Evolutionary conservation across 1,139 yeast species (phyloP), one percentile per base, ranked within the genome.

Genomic region (Debaryomyces udenii): DNA sequence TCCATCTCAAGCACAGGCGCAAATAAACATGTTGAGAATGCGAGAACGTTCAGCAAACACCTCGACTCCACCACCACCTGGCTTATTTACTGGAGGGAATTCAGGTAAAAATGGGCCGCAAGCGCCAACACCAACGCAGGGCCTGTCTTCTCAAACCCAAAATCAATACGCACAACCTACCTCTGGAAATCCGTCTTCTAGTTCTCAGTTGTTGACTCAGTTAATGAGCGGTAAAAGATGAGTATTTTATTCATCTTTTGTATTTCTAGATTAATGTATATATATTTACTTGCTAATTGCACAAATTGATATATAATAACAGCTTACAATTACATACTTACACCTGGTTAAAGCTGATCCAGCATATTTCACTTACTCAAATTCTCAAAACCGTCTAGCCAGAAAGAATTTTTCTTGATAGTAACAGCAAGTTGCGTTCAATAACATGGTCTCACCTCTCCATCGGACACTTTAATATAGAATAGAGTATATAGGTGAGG

Each of bases 171-270:
- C 47, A 40, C 39, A 56, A 41, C 59, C 64, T 15, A 44, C 53
- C 24, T 45, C 53, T 36, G 48, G 53, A 23, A 52, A 49, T 43
- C 61, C 77, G 50, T 65, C 74, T 20, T 67, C 75, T 3, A 83
- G 88, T 40, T 79, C 86, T 20, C 90, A 84, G 57, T 69, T 85
- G 52, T 69, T 84, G 51, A 82, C 79, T 38, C 91, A 84, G 57
- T 69, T 84, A 55, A 80, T 84, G 78, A 80, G 81, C 49, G 87
- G 88, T 26, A 83, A 83, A 62, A 80, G 68, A 52, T 68, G 55
- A 50, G 27, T 33, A 35, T 43, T 17, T 26, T 26, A 15, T 23
- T 17, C 24, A 26, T 16, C 26, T 26, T 26, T 26, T 4, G 11
- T n/a, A 10, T 11, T 6, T 10, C 14, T 26, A 22, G 9, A 22